Evolutionary conservation across 225 moss, liverwort and hornwort genomes (phyloP).

Genomic region (Anthoceros angustus): DNA sequence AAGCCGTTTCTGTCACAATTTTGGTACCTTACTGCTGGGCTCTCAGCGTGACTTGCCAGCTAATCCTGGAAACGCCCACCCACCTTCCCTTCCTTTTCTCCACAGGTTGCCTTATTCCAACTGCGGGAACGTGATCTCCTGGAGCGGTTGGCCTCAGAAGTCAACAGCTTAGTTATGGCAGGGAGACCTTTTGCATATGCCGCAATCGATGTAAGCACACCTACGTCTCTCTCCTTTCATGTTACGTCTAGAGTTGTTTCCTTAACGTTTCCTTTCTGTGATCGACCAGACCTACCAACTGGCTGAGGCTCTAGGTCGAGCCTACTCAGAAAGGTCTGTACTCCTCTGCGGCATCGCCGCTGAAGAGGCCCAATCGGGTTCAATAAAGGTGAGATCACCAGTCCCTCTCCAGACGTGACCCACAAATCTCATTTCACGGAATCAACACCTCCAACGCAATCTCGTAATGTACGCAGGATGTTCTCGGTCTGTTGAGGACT

Average conservation of each 20-base stretch:
- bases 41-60: not conserved
- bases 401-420: not conserved
- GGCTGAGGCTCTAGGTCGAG: conserved; percentile 51
- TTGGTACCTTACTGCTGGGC: not conserved
- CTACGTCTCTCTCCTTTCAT: not conserved
- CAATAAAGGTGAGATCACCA: conserved; percentile 31
- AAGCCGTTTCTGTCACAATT: not conserved
- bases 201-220: conserved; percentile 21
- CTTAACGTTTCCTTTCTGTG: not conserved
- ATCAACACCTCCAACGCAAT: not conserved
- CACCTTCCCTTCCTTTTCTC: not conserved
- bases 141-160: conserved; percentile 28
- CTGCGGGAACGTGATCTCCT: conserved; percentile 27
- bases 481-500: conserved; percentile 52
- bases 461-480: conserved; percentile 10
- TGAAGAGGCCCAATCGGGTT: conserved; percentile 25
- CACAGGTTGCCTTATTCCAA: conserved; percentile 22
- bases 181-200: conserved; percentile 19
- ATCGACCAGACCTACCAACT: conserved; percentile 59
- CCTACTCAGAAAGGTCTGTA: conserved; percentile 53
- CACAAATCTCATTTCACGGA: not conserved
- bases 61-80: not conserved
- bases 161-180: conserved; percentile 8
- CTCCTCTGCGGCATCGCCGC: conserved; percentile 36
- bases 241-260: not conserved